Base-by-base conservation (phyloP, 2,329 filamentous ascomycete species). In the Hypoxylon sp. region DNA sequence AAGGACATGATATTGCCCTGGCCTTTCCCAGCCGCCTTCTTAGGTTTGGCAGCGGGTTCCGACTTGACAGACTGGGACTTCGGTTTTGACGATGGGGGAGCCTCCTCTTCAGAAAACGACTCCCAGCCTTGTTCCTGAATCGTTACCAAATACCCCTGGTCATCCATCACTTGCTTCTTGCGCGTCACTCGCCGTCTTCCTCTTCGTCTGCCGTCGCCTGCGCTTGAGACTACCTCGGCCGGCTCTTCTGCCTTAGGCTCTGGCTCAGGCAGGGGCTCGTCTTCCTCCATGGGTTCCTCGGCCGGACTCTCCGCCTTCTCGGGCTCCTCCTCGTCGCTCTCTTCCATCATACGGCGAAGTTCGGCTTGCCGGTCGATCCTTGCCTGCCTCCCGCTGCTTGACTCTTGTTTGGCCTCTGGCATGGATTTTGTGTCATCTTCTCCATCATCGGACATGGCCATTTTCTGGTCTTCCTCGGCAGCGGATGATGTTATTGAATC, bases 1-100 rank as follows among this genome's bases (percentile, higher is more conserved):
- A 76, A 76, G 6, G 75, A 76, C 75, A 75, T 76, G 53, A 76
- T 76, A 48, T 71, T 76, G 17, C 74, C 73, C 51, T 76, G 74
- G 0, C 65, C 68, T 50, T 75, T 70, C 13, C 51, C 67, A 26
- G 70, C 66, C 4, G 69, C 63, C 55, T 75, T 75, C 62, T 74
- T 74, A 6, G 70, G 48, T 55, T 74, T 73, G 10, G 66, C 53
- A 49, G 66, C 54, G 1, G 70, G 55, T 47, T 73, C 71, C 26
- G 59, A 28, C 59, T 73, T 72, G 20, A 43, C 54, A 17, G 60
- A 46, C 24, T 62, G 62, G 11, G 70, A 17, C 43, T 70, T 71
- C n/a, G 63, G 39, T 57, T 73, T 74, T 39, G 70, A 49, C 5
- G 69, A 56, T 1, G 69, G 58, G 19, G 71, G 70, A 3, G 72